Evolutionary conservation across 2,329 filamentous ascomycete species (phyloP).

Genomic region (Exophiala dermatitidis): DNA sequence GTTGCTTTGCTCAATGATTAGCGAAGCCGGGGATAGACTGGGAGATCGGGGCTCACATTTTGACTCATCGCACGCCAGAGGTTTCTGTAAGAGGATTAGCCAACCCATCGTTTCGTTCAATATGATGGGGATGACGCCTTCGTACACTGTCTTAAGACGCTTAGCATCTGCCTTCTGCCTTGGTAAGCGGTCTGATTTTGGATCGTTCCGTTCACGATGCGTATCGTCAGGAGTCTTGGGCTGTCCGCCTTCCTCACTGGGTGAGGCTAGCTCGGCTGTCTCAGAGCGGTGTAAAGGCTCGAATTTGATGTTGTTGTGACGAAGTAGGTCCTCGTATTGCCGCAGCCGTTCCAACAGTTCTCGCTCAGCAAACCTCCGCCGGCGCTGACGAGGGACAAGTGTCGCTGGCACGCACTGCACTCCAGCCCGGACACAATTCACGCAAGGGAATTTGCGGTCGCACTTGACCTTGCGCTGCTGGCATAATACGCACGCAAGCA

Average conservation of each 20-base stretch:
- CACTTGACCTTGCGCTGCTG: slow-evolving; percentile 71
- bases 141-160: slow-evolving; percentile 29
- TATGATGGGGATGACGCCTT: neutral
- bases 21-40: slow-evolving; percentile 2
- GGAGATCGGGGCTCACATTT: slow-evolving; percentile 31
- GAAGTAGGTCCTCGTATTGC: slow-evolving; percentile 60
- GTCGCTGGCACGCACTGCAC: slow-evolving; percentile 48
- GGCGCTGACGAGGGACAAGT: slow-evolving; percentile 49
- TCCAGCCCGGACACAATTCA: slow-evolving; percentile 58
- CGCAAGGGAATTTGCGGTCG: slow-evolving; percentile 64
- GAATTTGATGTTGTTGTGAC: slow-evolving; percentile 61
- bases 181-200: slow-evolving; percentile 25
- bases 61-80: slow-evolving; percentile 43
- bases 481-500: slow-evolving; percentile 60
- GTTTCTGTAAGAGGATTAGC: slow-evolving; percentile 34
- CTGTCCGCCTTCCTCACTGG: slow-evolving; percentile 9
- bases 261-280: slow-evolving; percentile 20
- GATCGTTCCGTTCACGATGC: slow-evolving; percentile 24
- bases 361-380: slow-evolving; percentile 59
- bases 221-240: slow-evolving; percentile 28
- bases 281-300: slow-evolving; percentile 51
- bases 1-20: slow-evolving; percentile 19
- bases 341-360: slow-evolving; percentile 63
- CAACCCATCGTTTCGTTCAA: slow-evolving; percentile 9
- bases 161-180: slow-evolving; percentile 29